Evolutionary conservation across 495 filamentous ascomycete species (phyloP).

Genomic region (Penicillium ochrochloron): DNA sequence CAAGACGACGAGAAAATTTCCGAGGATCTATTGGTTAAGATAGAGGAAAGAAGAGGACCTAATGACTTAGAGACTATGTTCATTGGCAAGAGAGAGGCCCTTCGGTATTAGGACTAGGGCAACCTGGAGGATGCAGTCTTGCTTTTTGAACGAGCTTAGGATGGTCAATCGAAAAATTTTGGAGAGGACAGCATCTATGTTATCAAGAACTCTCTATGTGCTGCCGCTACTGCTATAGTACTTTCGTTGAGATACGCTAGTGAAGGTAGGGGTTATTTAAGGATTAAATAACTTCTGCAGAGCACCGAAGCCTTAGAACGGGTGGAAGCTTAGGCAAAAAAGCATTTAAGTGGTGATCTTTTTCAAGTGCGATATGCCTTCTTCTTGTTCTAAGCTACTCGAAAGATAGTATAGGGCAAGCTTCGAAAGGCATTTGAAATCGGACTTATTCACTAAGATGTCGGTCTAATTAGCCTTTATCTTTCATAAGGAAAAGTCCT

Average conservation of each 20-base stretch:
- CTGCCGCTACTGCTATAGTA: not conserved
- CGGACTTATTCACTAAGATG: not conserved
- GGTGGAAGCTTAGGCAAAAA: not conserved
- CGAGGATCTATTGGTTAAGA: not conserved
- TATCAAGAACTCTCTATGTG: constrained; percentile 1
- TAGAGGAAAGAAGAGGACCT: not conserved
- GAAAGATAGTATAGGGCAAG: not conserved
- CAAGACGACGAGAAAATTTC: not conserved
- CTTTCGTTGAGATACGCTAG: constrained; percentile 1
- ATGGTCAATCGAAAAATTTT: constrained; percentile 2
- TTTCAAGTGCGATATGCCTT: not conserved
- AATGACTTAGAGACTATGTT: not conserved
- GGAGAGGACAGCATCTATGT: constrained; percentile 4
- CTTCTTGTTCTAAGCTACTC: not conserved
- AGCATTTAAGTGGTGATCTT: not conserved
- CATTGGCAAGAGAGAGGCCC: not conserved
- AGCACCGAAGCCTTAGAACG: constrained; percentile 1
- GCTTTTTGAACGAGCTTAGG: constrained; percentile 4
- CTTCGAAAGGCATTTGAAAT: not conserved
- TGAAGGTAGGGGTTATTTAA: not conserved
- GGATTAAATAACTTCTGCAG: not conserved
- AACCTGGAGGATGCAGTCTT: constrained; percentile 1
- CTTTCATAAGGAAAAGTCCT: not conserved
- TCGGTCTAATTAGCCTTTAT: constrained; percentile 1
- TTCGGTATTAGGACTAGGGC: not conserved